Percentiles rank a stretch among this genome's conserved stretches.
phyloP scores from a whole-genome alignment of 768 basidiomycete genomes.

The Erythrobasidium yunnanense region DNA sequence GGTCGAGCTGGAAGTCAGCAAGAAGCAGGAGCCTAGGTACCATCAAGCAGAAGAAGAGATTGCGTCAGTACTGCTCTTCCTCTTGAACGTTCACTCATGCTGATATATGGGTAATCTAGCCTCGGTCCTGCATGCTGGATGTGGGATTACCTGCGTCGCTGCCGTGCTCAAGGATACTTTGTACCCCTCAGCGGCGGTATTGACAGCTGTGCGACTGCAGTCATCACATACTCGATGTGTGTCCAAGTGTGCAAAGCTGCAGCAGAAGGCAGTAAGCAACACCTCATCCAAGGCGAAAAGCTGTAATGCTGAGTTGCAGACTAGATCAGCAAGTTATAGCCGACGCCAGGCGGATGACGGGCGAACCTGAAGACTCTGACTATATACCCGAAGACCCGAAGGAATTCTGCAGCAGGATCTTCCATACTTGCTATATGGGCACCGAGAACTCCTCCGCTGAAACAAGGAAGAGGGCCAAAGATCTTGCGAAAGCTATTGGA shows the following conservation, averaged over 20 bases:
- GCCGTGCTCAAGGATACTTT: slow-evolving; percentile 87
- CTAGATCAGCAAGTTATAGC: slow-evolving; percentile 72
- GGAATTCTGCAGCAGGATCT: slow-evolving; percentile 74
- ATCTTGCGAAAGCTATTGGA: slow-evolving; percentile 76
- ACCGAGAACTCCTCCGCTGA: slow-evolving; percentile 88
- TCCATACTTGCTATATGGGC: slow-evolving; percentile 99
- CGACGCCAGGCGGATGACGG: slow-evolving; percentile 79
- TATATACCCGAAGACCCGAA: slow-evolving; percentile 77
- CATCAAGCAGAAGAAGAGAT: slow-evolving; percentile 93
- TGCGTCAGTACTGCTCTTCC: slow-evolving; percentile 54
- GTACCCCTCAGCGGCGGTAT: slow-evolving; percentile 91
- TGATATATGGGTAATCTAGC: slow-evolving; percentile 46
- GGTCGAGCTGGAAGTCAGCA: slow-evolving; percentile 50
- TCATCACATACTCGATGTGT: slow-evolving; percentile 95
- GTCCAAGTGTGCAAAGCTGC: slow-evolving; percentile 74
- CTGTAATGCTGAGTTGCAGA: neutral
- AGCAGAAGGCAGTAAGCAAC: slow-evolving; percentile 52
- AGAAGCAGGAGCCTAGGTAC: slow-evolving; percentile 52
- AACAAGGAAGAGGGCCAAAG: slow-evolving; percentile 73
- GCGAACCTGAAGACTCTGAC: slow-evolving; percentile 65
- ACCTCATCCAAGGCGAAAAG: neutral
- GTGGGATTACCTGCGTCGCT: slow-evolving; percentile 97
- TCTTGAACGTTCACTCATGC: too few relatives aligned
- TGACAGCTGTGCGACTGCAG: slow-evolving; percentile 91
- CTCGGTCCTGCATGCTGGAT: slow-evolving; percentile 97